These are phyloP conservation scores for Metrosideros polymorpha DNA, from an alignment of 441 rosid genomes.

Conservation along the genomic window DNA sequence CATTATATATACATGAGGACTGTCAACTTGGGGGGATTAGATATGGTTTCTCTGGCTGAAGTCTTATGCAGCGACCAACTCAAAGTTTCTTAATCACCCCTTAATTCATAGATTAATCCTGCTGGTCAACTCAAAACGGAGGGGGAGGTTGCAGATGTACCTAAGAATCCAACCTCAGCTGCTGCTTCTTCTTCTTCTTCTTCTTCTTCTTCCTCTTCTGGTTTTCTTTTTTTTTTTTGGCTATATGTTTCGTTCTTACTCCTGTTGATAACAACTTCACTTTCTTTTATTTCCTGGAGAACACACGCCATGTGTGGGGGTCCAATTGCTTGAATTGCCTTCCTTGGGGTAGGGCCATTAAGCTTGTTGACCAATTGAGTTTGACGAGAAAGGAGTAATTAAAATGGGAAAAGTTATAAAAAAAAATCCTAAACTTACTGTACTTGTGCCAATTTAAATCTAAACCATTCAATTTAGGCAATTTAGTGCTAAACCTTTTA, in stretches of 20 bases:
- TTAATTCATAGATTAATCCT: not conserved
- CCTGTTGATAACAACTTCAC: not conserved
- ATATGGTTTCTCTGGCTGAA: not conserved
- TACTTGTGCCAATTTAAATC: too few relatives aligned
- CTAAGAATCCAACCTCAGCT: not conserved
- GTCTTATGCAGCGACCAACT: not conserved
- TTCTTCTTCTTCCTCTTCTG: not conserved
- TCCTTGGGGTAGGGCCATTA: not conserved
- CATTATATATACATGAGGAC: not conserved
- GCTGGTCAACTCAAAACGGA: not conserved
- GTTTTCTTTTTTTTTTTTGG: not conserved
- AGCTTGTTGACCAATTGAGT: not conserved
- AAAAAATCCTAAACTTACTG: too few relatives aligned
- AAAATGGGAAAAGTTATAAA: too few relatives aligned
- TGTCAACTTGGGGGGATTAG: not conserved
- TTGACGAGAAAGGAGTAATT: not conserved
- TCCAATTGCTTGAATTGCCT: not conserved
- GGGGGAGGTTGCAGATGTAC: not conserved
- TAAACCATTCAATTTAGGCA: too few relatives aligned
- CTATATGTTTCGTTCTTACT: not conserved
- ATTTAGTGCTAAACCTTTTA: too few relatives aligned
- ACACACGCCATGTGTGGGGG: not conserved
- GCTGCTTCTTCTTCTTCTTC: not conserved
- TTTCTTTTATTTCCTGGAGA: not conserved
- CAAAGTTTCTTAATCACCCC: not conserved